phyloP scores from a whole-genome alignment of 768 basidiomycete genomes.

The Amanita subjunquillea region DNA sequence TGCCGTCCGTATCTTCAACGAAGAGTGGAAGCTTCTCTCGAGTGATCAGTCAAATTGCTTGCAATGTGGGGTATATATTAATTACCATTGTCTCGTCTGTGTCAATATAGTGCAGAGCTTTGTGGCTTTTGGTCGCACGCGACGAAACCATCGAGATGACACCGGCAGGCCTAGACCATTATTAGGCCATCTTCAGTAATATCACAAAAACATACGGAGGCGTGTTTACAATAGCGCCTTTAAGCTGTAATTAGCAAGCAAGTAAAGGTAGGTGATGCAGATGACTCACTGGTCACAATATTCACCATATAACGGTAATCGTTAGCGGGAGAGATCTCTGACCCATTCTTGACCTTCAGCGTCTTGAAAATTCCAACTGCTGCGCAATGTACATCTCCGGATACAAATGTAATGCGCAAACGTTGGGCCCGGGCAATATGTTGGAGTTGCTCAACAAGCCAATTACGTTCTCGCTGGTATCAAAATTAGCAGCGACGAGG shows the following conservation, averaged over 20 bases:
- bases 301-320: constrained; percentile 92
- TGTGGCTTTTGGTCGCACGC: constrained; percentile 73
- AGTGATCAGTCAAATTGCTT: background rate
- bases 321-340: constrained; percentile 35
- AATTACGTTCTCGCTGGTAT: constrained; percentile 78
- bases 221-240: constrained; percentile 92
- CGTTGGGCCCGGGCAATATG: constrained; percentile 50
- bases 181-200: background rate
- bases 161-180: constrained; percentile 44
- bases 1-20: constrained; percentile 64
- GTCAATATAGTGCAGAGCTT: constrained; percentile 68
- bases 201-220: constrained; percentile 42
- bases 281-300: constrained; percentile 58
- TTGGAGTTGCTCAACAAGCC: constrained; percentile 75
- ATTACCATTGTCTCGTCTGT: constrained; percentile 86
- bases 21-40: constrained; percentile 62
- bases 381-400: constrained; percentile 91
- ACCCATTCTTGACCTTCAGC: constrained; percentile 36
- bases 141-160: constrained; percentile 77
- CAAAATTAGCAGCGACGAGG: constrained; percentile 1
- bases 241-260: constrained; percentile 2
- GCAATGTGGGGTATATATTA: background rate
- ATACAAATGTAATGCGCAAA: constrained; percentile 74
- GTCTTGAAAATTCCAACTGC: constrained; percentile 77
- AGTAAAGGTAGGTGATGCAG: background rate